Evolutionary conservation across 2,329 filamentous ascomycete genomes (phyloP).

Genomic region (Ascochyta clinopodiicola): DNA sequence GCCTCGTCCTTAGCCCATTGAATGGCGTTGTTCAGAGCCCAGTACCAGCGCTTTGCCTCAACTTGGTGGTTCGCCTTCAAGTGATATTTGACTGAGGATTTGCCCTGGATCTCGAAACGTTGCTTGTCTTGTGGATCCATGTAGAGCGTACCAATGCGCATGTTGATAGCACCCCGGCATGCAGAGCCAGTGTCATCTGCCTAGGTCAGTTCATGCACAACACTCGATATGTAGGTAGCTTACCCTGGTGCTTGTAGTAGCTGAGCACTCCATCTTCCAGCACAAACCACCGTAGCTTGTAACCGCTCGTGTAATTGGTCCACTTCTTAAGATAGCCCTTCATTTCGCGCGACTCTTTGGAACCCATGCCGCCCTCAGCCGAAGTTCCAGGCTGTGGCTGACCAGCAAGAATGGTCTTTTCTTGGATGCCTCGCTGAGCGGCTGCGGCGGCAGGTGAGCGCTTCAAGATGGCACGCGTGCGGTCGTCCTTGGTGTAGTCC

Average conservation of each 20-base stretch:
- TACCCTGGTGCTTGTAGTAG: constrained; percentile 95
- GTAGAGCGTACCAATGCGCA: constrained; percentile 91
- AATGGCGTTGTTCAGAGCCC: constrained; percentile 98
- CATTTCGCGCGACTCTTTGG: constrained; percentile 93
- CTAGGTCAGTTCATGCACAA: constrained; percentile 13
- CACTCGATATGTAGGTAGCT: background rate
- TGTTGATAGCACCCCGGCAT: constrained; percentile 97
- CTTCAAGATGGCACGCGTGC: constrained; percentile 86
- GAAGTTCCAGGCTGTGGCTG: constrained; percentile 65
- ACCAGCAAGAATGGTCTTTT: constrained; percentile 91
- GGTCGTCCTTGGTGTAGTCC: constrained; percentile 94
- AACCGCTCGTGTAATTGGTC: constrained; percentile 98
- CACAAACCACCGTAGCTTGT: constrained; percentile 97
- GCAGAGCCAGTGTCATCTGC: constrained; percentile 90
- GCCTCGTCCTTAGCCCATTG: constrained; percentile 98
- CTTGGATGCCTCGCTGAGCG: constrained; percentile 93
- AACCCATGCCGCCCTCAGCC: constrained; percentile 66
- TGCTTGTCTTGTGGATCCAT: constrained; percentile 99
- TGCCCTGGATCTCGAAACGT: constrained; percentile 96
- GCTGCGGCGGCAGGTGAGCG: constrained; percentile 92
- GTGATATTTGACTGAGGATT: constrained; percentile 98
- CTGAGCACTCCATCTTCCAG: constrained; percentile 96
- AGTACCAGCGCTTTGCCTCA: constrained; percentile 98
- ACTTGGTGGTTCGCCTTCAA: constrained; percentile 98
- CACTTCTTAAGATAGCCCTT: constrained; percentile 99